These are phyloP conservation scores for Apiotrichum porosum DNA, from an alignment of 1,284 basidiomycete species.

Conservation along the genomic window DNA sequence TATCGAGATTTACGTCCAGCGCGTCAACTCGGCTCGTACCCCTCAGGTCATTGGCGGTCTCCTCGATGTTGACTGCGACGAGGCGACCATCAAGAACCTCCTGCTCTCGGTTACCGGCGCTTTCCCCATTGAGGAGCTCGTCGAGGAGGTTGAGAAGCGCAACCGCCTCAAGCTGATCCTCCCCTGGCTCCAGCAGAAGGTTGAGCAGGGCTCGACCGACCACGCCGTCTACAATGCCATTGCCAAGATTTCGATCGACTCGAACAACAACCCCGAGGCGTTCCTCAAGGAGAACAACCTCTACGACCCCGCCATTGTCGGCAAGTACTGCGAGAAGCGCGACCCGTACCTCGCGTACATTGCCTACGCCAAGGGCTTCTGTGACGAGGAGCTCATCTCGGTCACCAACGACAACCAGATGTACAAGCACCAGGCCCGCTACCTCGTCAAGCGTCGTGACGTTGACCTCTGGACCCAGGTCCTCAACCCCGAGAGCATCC, in stretches of 20 bases:
- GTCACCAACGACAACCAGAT: constrained; percentile 99
- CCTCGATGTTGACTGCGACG: constrained; percentile 97
- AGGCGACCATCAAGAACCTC: constrained; percentile 89
- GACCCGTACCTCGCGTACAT: constrained; percentile 99
- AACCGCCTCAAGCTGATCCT: constrained; percentile 95
- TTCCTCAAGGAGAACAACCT: constrained; percentile 97
- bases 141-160: constrained; percentile 92
- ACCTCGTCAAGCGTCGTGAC: constrained; percentile 93
- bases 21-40: constrained; percentile 93
- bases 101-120: constrained; percentile 91
- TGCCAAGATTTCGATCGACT: constrained; percentile 98
- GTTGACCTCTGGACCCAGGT: constrained; percentile 97
- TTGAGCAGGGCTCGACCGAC: constrained; percentile 88
- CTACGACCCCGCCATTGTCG: constrained; percentile 93
- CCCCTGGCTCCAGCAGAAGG: constrained; percentile 91
- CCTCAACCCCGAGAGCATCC: constrained; percentile 79
- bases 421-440: constrained; percentile 99
- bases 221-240: constrained; percentile 91
- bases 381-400: constrained; percentile 93
- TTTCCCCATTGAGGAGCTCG: constrained; percentile 96
- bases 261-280: constrained; percentile 94
- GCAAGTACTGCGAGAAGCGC: constrained; percentile 98
- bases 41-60: constrained; percentile 98
- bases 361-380: constrained; percentile 98
- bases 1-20: constrained; percentile 98